Base-by-base conservation (phyloP, 306 rosid genomes). In the Malus orientalis region DNA sequence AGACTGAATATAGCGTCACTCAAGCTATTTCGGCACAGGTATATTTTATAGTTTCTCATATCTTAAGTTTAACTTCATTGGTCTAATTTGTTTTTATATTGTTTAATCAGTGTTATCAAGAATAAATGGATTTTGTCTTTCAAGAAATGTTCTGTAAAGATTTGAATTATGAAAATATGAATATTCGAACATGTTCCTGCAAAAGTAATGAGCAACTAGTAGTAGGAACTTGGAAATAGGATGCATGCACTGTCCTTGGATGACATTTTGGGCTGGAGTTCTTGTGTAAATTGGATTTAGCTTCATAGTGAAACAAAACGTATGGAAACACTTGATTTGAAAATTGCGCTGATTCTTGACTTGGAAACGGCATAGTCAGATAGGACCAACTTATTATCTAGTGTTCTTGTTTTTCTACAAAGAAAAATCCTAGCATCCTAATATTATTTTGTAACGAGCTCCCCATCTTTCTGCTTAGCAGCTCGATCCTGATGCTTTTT, bases 21-120 rank as follows among this genome's bases (percentile, higher is more conserved):
- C 98, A 92, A 78, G 98, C 98, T 73, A 84, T 94, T 85, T 75
- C 96, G 0, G 97, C 96, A 69, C 98, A 92, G 92, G 98, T 88
- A 79, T 29, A 54, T 8, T 20, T 67, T 62, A 40, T 68, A 79
- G 59, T 38, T 60, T 58, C 33, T 74, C 16, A 45, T 36, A 47
- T 69, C 44, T 16, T 25, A 18, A 66, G 10, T 75, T 63, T 33
- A 53, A 20, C 64, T 65, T 60, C 16, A 30, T 42, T 23, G 61
- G 11, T 67, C 40, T 54, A 76, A 30, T 42, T 36, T 45, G 40
- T 65, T 20, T 49, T 9, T 55, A 75, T 70, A 59, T 80, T 38
- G 58, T 70, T 61, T 22, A 33, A 29, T 5, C 8, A 33, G 16
- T 51, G 62, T 49, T 70, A 49, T 36, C 4, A 16, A 51, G 33